A percentile compares a stretch with the other conserved stretches of the same genome.
Conservation (phyloP, 1,139 yeast genomes). For the Wickerhamomyces sp. region DNA sequence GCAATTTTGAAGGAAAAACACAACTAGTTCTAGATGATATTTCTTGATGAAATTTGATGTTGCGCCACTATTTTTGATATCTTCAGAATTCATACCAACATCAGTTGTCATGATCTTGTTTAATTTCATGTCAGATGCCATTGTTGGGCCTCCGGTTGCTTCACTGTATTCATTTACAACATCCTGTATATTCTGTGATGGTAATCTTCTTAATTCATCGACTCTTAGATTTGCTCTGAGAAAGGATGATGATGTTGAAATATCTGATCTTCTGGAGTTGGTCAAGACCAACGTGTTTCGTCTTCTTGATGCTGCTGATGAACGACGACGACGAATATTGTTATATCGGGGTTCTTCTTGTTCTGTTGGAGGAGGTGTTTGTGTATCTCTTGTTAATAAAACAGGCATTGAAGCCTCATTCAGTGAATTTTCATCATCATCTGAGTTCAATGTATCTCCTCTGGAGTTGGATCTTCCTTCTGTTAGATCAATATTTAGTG, state of each 20-base stretch:
- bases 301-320: not conserved
- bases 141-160: conserved; percentile 17
- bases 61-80: conserved; percentile 23
- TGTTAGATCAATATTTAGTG: too few species aligned
- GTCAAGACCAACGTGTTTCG: not conserved
- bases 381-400: not conserved
- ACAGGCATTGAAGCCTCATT: not conserved
- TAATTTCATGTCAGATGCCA: conserved; percentile 2
- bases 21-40: conserved; percentile 27
- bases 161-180: conserved; percentile 60
- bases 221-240: conserved; percentile 1
- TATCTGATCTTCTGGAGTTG: not conserved
- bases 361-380: not conserved
- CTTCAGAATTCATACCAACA: conserved; percentile 19
- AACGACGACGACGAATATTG: not conserved
- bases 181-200: conserved; percentile 49
- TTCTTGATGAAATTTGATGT: conserved; percentile 26
- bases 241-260: conserved; percentile 1
- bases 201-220: conserved; percentile 33
- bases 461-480: not conserved
- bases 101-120: conserved; percentile 18
- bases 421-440: not conserved
- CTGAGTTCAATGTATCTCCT: not conserved
- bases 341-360: not conserved
- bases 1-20: conserved; percentile 43